A percentile compares a stretch with the other conserved stretches of the same genome.
phyloP scores from a whole-genome alignment of 257 asterid species.

The Ballota nigra region DNA sequence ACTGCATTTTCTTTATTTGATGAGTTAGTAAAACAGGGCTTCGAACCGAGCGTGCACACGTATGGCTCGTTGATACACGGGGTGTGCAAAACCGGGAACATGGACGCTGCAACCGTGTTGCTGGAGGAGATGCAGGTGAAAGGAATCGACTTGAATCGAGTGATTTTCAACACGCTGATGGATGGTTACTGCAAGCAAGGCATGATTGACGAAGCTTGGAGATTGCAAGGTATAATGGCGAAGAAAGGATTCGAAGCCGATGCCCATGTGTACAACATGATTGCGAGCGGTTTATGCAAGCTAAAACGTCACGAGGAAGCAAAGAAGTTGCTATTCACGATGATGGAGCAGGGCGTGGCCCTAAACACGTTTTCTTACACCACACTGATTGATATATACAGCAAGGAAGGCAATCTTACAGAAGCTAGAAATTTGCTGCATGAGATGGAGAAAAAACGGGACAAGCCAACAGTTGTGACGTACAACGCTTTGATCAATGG shows the following conservation, averaged over 20 bases:
- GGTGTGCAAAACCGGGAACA: slow-evolving; percentile 62
- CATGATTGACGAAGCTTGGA: slow-evolving; percentile 68
- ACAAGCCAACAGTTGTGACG: slow-evolving; percentile 44
- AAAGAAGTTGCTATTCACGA: slow-evolving; percentile 49
- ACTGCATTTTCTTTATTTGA: slow-evolving; percentile 68
- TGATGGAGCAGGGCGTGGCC: slow-evolving; percentile 59
- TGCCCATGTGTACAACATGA: slow-evolving; percentile 52
- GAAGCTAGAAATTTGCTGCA: slow-evolving; percentile 44
- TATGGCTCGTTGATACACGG: slow-evolving; percentile 75
- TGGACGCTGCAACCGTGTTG: slow-evolving; percentile 63
- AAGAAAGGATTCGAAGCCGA: slow-evolving; percentile 71
- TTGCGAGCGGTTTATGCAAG: slow-evolving; percentile 66
- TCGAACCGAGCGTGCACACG: slow-evolving; percentile 64
- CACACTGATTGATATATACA: slow-evolving; percentile 51
- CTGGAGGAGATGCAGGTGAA: slow-evolving; percentile 76
- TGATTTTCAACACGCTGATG: slow-evolving; percentile 72
- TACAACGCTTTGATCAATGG: slow-evolving; percentile 58
- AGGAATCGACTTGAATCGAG: slow-evolving; percentile 59
- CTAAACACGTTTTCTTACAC: slow-evolving; percentile 58
- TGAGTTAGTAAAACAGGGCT: slow-evolving; percentile 58
- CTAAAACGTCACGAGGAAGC: slow-evolving; percentile 65
- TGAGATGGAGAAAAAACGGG: slow-evolving; percentile 54
- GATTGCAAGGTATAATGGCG: slow-evolving; percentile 57
- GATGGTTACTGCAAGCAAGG: slow-evolving; percentile 89
- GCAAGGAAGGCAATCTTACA: slow-evolving; percentile 62